Conservation (phyloP, 257 asterid genomes). For the Capsicum rhomboideum region DNA sequence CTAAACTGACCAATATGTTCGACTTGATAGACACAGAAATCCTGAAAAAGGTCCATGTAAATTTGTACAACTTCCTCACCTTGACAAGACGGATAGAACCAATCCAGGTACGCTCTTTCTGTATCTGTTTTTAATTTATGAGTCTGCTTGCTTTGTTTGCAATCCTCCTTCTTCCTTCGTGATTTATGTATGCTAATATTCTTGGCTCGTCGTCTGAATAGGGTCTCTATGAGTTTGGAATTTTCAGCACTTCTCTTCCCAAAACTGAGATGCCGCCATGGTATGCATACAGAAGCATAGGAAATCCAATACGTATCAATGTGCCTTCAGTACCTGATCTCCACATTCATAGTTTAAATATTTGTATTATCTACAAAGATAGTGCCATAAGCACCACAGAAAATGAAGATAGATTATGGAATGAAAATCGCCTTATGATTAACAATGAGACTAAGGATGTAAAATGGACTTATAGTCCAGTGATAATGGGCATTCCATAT, state of each 20-base stretch:
- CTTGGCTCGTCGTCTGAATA: neutral
- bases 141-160: neutral
- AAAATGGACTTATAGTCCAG: neutral
- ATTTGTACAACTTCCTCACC: neutral
- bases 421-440: neutral
- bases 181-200: neutral
- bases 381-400: neutral
- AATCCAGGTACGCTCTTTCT: neutral
- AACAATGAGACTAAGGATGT: neutral
- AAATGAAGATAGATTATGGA: neutral
- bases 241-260: constrained; percentile 4
- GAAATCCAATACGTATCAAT: neutral
- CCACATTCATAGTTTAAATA: neutral
- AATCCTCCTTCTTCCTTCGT: neutral
- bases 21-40: neutral
- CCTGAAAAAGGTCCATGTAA: neutral
- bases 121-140: neutral
- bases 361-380: neutral
- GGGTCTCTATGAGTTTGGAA: constrained; percentile 6
- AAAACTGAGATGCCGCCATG: neutral
- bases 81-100: neutral
- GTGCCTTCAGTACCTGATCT: neutral
- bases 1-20: neutral
- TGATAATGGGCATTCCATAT: neutral
- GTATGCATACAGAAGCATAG: neutral